phyloP scores from a whole-genome alignment of 2,329 filamentous ascomycete genomes.

The Colletotrichum euphorbiae region DNA sequence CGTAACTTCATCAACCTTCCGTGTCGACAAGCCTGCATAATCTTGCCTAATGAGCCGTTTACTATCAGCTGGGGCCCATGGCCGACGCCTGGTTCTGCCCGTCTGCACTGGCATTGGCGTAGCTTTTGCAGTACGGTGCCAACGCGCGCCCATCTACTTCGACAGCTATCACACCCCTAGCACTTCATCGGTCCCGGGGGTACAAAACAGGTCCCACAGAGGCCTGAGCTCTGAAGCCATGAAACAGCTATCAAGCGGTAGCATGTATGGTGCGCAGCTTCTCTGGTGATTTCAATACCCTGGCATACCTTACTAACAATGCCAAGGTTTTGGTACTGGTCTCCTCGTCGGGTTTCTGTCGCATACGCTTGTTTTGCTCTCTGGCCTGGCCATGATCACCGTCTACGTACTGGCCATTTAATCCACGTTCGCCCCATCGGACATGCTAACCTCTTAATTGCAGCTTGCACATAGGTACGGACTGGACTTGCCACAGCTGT shows the following conservation, averaged over 20 bases:
- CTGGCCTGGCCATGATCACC: conserved; percentile 72
- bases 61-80: background rate
- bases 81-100: conserved; percentile 21
- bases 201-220: conserved; percentile 1
- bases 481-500: conserved; percentile 47
- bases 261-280: conserved; percentile 28
- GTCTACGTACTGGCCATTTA: conserved; percentile 63
- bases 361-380: conserved; percentile 73
- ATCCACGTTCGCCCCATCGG: background rate
- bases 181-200: background rate
- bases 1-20: background rate
- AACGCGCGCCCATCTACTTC: conserved; percentile 6
- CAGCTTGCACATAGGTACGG: conserved; percentile 50
- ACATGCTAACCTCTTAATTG: background rate
- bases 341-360: conserved; percentile 78
- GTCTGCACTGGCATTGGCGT: conserved; percentile 32
- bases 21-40: background rate
- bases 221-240: conserved; percentile 29
- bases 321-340: conserved; percentile 71
- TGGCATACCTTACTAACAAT: background rate
- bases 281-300: background rate
- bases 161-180: background rate
- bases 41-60: conserved; percentile 17
- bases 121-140: conserved; percentile 16
- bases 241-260: conserved; percentile 36